Percentiles rank a stretch among this genome's conserved stretches.
Evolutionary conservation across 176 grass and related monocot species (phyloP).

Genomic region (Oryza meridionalis): DNA sequence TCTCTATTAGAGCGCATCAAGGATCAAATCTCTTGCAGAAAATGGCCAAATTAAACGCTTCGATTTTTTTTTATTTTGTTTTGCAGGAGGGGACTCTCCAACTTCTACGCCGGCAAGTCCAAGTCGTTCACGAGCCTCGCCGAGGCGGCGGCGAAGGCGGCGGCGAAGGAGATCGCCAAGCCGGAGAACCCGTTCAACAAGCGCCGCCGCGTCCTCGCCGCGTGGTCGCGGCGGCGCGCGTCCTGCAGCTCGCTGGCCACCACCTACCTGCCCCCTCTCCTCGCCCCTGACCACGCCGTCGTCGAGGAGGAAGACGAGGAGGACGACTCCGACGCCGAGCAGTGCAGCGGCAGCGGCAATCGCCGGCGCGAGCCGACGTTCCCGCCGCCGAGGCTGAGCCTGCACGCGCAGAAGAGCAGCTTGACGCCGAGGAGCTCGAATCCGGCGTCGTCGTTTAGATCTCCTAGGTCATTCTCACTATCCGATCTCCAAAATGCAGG

Average conservation of each 20-base stretch:
- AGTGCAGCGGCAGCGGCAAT: not conserved
- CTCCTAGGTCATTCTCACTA: constrained; percentile 71
- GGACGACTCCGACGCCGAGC: constrained; percentile 28
- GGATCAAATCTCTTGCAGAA: not conserved
- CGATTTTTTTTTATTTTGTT: too few relatives aligned
- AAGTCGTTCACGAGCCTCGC: constrained; percentile 79
- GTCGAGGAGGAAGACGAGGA: constrained; percentile 66
- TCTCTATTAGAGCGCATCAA: not conserved
- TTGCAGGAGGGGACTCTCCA: constrained; percentile 69
- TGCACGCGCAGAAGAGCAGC: constrained; percentile 21
- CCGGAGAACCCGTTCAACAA: constrained; percentile 96
- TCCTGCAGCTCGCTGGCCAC: constrained; percentile 72
- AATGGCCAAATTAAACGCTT: too few relatives aligned
- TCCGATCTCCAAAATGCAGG: constrained; percentile 60
- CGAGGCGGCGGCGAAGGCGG: constrained; percentile 54
- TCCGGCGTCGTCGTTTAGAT: constrained; percentile 35
- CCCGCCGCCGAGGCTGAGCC: constrained; percentile 40
- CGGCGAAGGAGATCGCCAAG: constrained; percentile 68
- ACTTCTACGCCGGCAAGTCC: constrained; percentile 85
- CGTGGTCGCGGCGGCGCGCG: constrained; percentile 54
- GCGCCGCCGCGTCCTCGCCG: constrained; percentile 57
- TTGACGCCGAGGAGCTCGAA: constrained; percentile 19
- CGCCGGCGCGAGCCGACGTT: constrained; percentile 28
- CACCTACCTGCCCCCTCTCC: constrained; percentile 53
- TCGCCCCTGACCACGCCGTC: constrained; percentile 48